Evolutionary conservation across 352 stramenopile species (phyloP), one percentile per base, ranked within the genome.

Genomic region (Sclerospora graminicola): DNA sequence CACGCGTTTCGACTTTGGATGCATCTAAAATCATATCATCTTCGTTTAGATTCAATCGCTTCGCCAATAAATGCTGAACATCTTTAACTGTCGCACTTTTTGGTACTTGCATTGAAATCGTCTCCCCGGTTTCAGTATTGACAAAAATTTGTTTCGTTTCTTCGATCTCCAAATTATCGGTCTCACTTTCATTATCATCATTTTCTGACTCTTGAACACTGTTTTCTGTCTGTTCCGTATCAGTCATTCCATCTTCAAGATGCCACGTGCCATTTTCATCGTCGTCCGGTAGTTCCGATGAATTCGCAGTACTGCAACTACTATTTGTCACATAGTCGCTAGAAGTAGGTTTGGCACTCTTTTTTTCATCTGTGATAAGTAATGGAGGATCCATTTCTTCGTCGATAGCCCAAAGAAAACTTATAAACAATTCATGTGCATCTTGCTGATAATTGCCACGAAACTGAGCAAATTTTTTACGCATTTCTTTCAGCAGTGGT

Each of bases 401-500:
- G 30, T 88, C 76, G 27, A 88, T 76, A n/a, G 67, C 66, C 69
- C 70, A 96, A 13, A 99, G 55, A 7, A 99, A 69, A 48, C 84
- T 96, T 6, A 69, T 63, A 8, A 99, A 80, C 0, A 98, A 54
- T 57, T 99, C 96, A 52, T 99, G 91, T 5, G 91, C 83, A 54
- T 99, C 96, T 35, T 99, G 96, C 68, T 99, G 96, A 33, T 93
- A 81, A 52, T 85, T 76, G 2, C 94, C 94, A n/a, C 69, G 60
- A 54, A 99, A 99, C 18, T 89, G 82, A 4, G 79, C 68, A 57
- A 97, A 97, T 23, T 86, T 85, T 16, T 75, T 79, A 4, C 76
- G 68, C 31, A 88, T 66, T 20, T 73, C 74, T 37, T 75, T 83
- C 13, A 88, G 61, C 14, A 88, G 27, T 9, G 71, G 71, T 9